Evolutionary conservation across 179 eudicot genomes (phyloP), one percentile per base, ranked within the genome.

Genomic region (Silene coronaria): DNA sequence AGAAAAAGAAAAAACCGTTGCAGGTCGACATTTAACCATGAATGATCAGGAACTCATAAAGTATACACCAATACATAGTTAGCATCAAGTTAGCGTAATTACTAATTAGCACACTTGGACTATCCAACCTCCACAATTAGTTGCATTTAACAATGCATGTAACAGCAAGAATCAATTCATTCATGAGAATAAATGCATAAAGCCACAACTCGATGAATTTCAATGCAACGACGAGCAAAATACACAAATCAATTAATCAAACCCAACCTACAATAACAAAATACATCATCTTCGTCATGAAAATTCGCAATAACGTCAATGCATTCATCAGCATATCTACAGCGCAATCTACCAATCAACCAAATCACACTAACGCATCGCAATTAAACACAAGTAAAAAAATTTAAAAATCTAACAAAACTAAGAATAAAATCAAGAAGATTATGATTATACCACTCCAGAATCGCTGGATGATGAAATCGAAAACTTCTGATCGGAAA

Each of bases 401-500:
- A 19, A 34, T n/a, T 3, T 22, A 10, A 26, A 32, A 32, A 32
- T 32, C 36, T 32, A 32, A 32, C 36, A 32, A 32, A 32, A 32
- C 36, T 27, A 0, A 27, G 42, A 11, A 42, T 19, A 68, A 45
- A 16, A 27, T 12, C 27, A 28, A 45, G 57, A 5, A 4, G 26
- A 13, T 8, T 0, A 13, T 2, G 77, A 76, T 68, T 80, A 51
- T 86, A 92, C 98, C 89, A 94, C 89, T 73, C 98, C 98, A 70
- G 91, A 78, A 23, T 85, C 90, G 78, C 91, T 94, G 89, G 36
- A 78, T 36, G 95, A 86, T 30, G 97, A 89, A 72, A 92, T 77
- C 8, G 97, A 78, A 71, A 94, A 86, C 74, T 92, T 94, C 86
- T 92, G 98, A 88, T 94, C 98, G 55, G 89, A 87, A 21, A 87